These are phyloP conservation scores for Linum lewisii DNA, from an alignment of 345 rosid species.

Conservation along the genomic window DNA sequence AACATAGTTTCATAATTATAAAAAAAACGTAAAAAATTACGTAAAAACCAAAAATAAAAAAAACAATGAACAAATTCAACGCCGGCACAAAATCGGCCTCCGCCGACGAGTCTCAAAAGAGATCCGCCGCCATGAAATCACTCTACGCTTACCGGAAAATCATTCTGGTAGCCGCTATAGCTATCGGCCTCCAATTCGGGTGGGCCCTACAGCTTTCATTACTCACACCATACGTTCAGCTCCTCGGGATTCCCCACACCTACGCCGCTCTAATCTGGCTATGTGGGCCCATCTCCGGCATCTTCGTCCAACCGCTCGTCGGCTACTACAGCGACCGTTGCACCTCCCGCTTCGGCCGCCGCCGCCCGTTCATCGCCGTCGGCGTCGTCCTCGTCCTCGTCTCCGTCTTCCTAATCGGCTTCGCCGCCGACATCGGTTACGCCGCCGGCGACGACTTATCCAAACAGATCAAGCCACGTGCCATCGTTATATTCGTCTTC, in stretches of 20 bases:
- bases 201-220: conserved; percentile 2
- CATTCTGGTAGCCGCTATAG: background rate
- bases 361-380: conserved; percentile 1
- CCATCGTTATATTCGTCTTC: background rate
- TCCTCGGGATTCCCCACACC: background rate
- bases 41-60: too few species aligned
- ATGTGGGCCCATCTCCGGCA: conserved; percentile 4
- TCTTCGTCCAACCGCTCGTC: conserved; percentile 1
- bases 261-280: conserved; percentile 2
- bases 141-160: too few species aligned
- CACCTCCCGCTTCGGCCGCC: conserved; percentile 9
- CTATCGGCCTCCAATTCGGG: background rate
- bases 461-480: background rate
- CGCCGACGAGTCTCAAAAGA: background rate
- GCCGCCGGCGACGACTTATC: conserved; percentile 1
- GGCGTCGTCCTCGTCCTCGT: background rate
- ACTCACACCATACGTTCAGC: background rate
- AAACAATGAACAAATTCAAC: background rate
- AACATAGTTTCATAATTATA: too few species aligned
- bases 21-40: too few species aligned
- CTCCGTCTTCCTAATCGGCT: conserved; percentile 5
- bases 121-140: too few species aligned
- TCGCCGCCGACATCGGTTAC: conserved; percentile 1
- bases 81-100: background rate
- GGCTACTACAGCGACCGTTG: conserved; percentile 3